Base-by-base conservation (phyloP, 345 rosid genomes). In the Populus pruinosa region DNA sequence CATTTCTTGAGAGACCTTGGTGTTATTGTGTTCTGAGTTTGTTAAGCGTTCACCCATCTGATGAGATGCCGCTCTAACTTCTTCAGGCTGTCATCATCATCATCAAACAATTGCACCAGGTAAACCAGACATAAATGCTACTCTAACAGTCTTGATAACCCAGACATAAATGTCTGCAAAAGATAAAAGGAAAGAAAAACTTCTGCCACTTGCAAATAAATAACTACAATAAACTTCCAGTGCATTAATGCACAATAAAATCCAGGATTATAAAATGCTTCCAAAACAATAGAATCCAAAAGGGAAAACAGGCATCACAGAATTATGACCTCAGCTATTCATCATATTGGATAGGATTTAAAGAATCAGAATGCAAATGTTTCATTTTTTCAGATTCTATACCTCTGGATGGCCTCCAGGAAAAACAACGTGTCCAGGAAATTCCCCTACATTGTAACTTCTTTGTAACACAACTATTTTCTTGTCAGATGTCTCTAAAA, bases 331-430 rank as follows among this genome's bases (percentile, higher is more conserved):
- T 53, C 29, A 12, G 29, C 55, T 16, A 67, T 8, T 31, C 35
- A 72, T 39, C 5, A 20, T 36, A 70, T 1, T 35, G 21, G 66
- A 63, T 56, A 29, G 14, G 64, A 49, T 53, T 53, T 18, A 18
- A 53, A 1, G 62, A n/a, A 69, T 69, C 71, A 72, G 72, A 67
- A 78, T 73, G 23, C 29, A 71, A 7, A 66, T 33, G 59, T 56
- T 39, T 10, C 66, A 65, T 53, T 23, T 38, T 38, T 65, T 20
- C 49, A 25, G 33, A 79, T 66, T 73, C 21, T 56, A 59, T 80
- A 90, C 99, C 98, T 93, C 97, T 47, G 98, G 98, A 86, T 95
- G 97, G 35, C 97, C 98, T 69, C 98, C 98, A 17, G 98, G 98
- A 55, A 93, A 93, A 65, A 93, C 99, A 67, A 86, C 90, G 80